Base-by-base conservation (phyloP, 306 rosid genomes). In the Lagenaria siceraria region DNA sequence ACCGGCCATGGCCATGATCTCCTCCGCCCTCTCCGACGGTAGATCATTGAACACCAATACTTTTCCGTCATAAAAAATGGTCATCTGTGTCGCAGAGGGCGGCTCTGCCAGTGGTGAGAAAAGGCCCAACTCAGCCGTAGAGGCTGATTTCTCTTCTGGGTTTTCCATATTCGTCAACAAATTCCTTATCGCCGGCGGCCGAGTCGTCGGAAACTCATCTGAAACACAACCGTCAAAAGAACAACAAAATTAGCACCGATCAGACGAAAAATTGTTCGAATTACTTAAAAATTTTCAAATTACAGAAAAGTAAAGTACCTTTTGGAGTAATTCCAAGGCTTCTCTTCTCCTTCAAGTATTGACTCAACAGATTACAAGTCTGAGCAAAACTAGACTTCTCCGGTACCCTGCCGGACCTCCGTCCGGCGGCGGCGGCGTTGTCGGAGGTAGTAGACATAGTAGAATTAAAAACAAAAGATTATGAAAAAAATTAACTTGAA, bases 331-430 rank as follows among this genome's bases (percentile, higher is more conserved):
- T 59, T 36, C 40, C 86, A 73, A 86, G 81, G 78, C 53, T 77
- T 38, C 96, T 85, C 80, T 87, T 90, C 81, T 92, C 97, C 90
- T 88, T 94, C 96, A 94, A 76, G 74, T 82, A 85, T 69, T 85
- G 89, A 81, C 95, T 88, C 79, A 94, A 43, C 8, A 90, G 85
- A 70, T 78, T 87, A 76, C 96, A 92, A 24, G 91, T 87, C 87
- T 89, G 95, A 3, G 96, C 80, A 64, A 94, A 92, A 76, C 82
- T 89, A 51, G 88, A 80, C 80, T 81, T 94, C 80, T 94, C 95
- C 79, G 81, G 77, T 4, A 80, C 81, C 88, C 81, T 83, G n/a
- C 82, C 86, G 54, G 54, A 18, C 24, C 77, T 81, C 77, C 79
- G 84, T 79, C 31, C 70, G 54, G 81, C 74, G 59, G 81, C 48